Evolutionary conservation across 1,139 yeast genomes (phyloP), one percentile per base, ranked within the genome.

Genomic region (Saccharomyces hybrid): DNA sequence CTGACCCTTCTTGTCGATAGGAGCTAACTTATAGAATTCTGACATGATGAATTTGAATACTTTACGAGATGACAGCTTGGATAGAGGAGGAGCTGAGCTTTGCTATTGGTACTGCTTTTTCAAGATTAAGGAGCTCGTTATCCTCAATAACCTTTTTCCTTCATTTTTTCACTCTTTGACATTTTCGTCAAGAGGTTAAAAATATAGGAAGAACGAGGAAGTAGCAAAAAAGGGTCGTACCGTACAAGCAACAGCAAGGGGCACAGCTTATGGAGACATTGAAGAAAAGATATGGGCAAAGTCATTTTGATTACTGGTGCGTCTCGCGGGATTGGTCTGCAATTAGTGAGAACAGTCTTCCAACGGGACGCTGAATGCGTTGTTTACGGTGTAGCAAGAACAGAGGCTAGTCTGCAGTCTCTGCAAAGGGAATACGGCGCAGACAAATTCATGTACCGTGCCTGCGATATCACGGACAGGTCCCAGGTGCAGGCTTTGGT

Each of bases 301-400:
- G 80, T 79, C n/a, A 66, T 79, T 44, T 75, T 85, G 50, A 78
- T 85, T 31, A 85, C 91, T 2, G 93, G 93, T n/a, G 89, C 86
- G 42, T 83, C 88, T 6, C 77, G 58, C 75, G 97, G 97, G 3
- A 84, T 90, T 65, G 97, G 96, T 25, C 50, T 77, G 28, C 77
- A 91, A 2, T 81, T 86, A 61, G 89, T 86, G 7, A 76, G 79
- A 42, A 67, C 75, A 6, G 69, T 85, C 34, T 73, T 88, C 5
- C 66, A 71, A 4, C 58, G 73, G 0, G 65, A 70, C n/a, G 73
- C 81, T 34, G 75, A 74, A 49, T 79, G 83, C 6, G 78, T 85
- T 32, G 87, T 88, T 5, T 79, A 88, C 27, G 93, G 90, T 0
- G 79, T 88, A 42, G 93, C 97, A 0, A 78, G 97, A 59, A 75